Conservation (phyloP, 163 green algal species). For the Chloromonas sp. region DNA sequence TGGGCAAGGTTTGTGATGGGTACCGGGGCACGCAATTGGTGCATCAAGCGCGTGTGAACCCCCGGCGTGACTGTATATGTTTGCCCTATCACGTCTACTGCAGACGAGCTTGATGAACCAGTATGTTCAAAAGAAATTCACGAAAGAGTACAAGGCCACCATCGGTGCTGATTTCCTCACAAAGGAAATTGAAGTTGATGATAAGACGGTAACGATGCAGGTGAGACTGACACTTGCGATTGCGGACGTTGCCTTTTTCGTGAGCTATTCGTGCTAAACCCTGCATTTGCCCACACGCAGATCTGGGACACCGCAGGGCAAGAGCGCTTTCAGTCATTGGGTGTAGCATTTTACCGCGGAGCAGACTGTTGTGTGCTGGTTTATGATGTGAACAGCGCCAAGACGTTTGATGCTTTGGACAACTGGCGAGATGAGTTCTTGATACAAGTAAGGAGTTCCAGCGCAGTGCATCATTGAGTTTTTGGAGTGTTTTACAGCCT, state of each 20-base stretch:
- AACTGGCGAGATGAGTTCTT: conserved; percentile 99
- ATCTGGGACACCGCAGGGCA: conserved; percentile 97
- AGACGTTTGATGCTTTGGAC: conserved; percentile 96
- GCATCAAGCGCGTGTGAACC: too few relatives aligned
- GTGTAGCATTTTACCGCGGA: conserved; percentile 97
- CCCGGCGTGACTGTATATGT: too few relatives aligned
- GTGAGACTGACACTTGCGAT: conserved; percentile 26
- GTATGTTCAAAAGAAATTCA: conserved; percentile 99
- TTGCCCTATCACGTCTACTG: not conserved
- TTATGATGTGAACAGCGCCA: conserved; percentile 94
- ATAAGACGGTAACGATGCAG: conserved; percentile 97
- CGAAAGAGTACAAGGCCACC: conserved; percentile 98
- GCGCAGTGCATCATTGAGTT: too few relatives aligned
- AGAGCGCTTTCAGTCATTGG: conserved; percentile 95
- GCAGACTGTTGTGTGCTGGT: conserved; percentile 98
- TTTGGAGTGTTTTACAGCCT: too few relatives aligned
- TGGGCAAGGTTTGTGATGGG: conserved; percentile 19
- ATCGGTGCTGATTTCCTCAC: conserved; percentile 99
- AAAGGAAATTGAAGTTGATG: conserved; percentile 98
- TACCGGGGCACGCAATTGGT: too few relatives aligned
- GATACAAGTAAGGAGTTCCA: conserved; percentile 68
- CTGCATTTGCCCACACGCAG: conserved; percentile 31
- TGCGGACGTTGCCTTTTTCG: not conserved
- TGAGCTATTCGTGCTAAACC: not conserved
- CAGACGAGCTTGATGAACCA: conserved; percentile 39